phyloP scores from a whole-genome alignment of 352 stramenopile species.

The Globisporangium cystogenes region DNA sequence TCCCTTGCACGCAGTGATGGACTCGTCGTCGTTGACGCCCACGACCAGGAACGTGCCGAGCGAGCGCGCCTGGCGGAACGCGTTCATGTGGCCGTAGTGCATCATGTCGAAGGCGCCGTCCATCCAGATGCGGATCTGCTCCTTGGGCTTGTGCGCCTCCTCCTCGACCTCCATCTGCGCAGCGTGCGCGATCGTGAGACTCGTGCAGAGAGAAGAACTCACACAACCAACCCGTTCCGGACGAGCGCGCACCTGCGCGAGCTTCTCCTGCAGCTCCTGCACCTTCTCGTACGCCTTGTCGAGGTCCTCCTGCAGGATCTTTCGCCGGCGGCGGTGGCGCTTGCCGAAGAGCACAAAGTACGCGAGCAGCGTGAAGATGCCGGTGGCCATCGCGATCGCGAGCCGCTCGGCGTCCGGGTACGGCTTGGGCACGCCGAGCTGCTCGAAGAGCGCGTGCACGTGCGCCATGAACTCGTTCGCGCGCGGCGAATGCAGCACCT shows the following conservation, averaged over 20 bases:
- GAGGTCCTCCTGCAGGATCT: constrained; percentile 71
- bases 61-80: constrained; percentile 94
- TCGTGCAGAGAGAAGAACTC: background rate
- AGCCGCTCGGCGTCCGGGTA: constrained; percentile 84
- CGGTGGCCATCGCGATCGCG: constrained; percentile 75
- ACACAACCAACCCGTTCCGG: too few species aligned
- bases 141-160: constrained; percentile 51
- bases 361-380: constrained; percentile 72
- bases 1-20: constrained; percentile 96
- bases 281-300: constrained; percentile 74
- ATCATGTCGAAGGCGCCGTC: constrained; percentile 99
- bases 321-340: constrained; percentile 63
- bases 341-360: constrained; percentile 90
- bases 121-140: constrained; percentile 98
- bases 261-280: constrained; percentile 79
- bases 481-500: constrained; percentile 71
- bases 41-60: constrained; percentile 98
- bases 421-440: constrained; percentile 69
- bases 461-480: constrained; percentile 68
- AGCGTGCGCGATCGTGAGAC: too few species aligned
- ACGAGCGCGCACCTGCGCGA: constrained; percentile 58
- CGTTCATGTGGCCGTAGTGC: constrained; percentile 99
- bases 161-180: constrained; percentile 76
- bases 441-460: constrained; percentile 60
- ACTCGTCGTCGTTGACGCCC: constrained; percentile 97